Percentiles rank a stretch among this genome's conserved stretches.
Conservation (phyloP, 352 stramenopile genomes). For the Globisporangium middletonii region DNA sequence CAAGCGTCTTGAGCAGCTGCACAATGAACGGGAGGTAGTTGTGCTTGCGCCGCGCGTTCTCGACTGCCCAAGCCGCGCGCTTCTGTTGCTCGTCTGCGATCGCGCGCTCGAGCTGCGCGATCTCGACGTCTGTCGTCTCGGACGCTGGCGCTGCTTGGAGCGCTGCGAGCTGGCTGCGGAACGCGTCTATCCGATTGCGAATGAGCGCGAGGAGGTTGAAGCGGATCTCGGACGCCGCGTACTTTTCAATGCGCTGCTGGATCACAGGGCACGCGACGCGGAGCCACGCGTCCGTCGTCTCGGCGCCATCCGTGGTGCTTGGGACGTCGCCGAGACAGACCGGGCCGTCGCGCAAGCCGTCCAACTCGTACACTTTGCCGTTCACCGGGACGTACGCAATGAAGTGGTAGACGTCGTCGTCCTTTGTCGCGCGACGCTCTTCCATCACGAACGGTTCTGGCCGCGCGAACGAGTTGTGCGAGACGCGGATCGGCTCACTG, state of each 20-base stretch:
- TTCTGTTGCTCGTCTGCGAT: conserved; percentile 61
- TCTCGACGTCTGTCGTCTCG: conserved; percentile 19
- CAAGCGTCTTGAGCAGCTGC: conserved; percentile 90
- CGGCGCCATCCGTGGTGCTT: not conserved
- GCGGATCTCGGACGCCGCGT: conserved; percentile 89
- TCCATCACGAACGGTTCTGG: conserved; percentile 80
- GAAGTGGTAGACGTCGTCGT: conserved; percentile 97
- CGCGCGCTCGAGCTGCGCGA: conserved; percentile 42
- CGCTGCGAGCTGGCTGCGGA: conserved; percentile 35
- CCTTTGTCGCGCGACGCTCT: conserved; percentile 57
- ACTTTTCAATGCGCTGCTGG: conserved; percentile 91
- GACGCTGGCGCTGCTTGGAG: conserved; percentile 23
- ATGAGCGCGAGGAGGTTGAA: conserved; percentile 96
- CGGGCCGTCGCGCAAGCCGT: conserved; percentile 89
- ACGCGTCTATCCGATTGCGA: conserved; percentile 66
- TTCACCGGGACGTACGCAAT: conserved; percentile 92
- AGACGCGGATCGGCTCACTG: conserved; percentile 76
- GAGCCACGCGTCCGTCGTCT: conserved; percentile 71
- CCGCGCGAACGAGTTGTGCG: conserved; percentile 80
- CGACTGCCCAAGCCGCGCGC: conserved; percentile 74
- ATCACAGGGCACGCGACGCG: conserved; percentile 89
- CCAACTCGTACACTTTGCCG: conserved; percentile 93
- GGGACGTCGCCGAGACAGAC: conserved; percentile 78
- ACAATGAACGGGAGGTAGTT: conserved; percentile 97
- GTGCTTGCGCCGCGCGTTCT: conserved; percentile 93